Base-by-base conservation (phyloP, 139 green algal genomes). In the Medakamo hakoo region DNA sequence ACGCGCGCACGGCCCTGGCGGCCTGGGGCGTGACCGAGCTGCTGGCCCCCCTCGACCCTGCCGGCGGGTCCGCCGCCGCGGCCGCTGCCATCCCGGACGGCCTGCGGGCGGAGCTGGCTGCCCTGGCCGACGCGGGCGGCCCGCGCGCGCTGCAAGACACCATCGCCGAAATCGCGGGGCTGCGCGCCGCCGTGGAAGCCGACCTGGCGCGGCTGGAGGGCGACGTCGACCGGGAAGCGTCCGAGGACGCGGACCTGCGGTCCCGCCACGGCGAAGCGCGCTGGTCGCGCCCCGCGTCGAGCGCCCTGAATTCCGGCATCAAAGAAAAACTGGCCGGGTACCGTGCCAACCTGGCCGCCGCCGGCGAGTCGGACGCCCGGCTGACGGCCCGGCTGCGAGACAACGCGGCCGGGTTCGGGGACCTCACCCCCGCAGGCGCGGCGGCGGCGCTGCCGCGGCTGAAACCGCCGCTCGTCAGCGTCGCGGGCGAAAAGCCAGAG, bases 101-200 rank as follows among this genome's bases (percentile, higher is more conserved):
- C 0, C 64, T 97, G 57, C 60, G 73, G 18, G 55, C 71, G 1
- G 87, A 96, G 63, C 74, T 96, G 49, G 84, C 88, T 64, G 73
- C 84, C 40, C 64, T 96, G 16, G 69, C 91, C 62, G 58, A 71
- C 62, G 78, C 77, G 23, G 86, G 86, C 2, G 87, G 87, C 1
- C 4, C 81, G 24, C 29, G 25, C 27, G 80, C 94, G 69, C 73
- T 94, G n/a, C 72, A 81, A 22, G 83, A 79, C 48, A 59, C 77
- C 30, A 40, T 40, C 4, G 57, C 30, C 28, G 72, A 82, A 57
- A 71, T 83, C 57, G 63, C 64, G 71, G 74, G 79, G 57, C 74
- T 86, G 58, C 68, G 89, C 55, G 59, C 70, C 9, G 23, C 59
- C 2, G 73, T 84, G 16, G 87, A 93, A 48, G 62, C 25, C 22